Percentiles rank a stretch among this genome's conserved stretches.
Conservation (phyloP, 148 eudicot genomes). For the Bassia scoparia region DNA sequence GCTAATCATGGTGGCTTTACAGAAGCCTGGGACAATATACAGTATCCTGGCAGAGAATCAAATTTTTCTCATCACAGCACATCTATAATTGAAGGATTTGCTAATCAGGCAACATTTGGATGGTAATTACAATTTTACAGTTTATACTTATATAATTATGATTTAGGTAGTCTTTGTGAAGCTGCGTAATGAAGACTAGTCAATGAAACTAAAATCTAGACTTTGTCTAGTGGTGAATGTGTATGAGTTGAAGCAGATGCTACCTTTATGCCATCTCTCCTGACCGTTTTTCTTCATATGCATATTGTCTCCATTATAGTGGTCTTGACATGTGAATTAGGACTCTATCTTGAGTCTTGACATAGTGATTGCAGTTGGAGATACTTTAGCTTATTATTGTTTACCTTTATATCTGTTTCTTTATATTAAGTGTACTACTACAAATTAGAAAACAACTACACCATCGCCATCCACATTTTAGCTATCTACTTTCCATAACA, state of each 20-base stretch:
- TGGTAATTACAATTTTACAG: slow-evolving; percentile 44
- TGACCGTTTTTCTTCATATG: not conserved
- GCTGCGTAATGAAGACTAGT: not conserved
- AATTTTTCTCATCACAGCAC: slow-evolving; percentile 43
- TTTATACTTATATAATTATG: not conserved
- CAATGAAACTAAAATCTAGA: not conserved
- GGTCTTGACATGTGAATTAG: not conserved
- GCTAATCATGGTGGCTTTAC: slow-evolving; percentile 52
- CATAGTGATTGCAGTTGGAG: not conserved
- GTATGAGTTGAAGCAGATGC: not conserved
- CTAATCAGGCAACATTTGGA: slow-evolving; percentile 39
- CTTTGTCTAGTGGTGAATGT: not conserved
- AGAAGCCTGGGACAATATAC: slow-evolving; percentile 85
- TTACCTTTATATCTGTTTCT: too few relatives aligned
- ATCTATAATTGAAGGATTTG: slow-evolving; percentile 29
- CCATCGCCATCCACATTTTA: too few relatives aligned
- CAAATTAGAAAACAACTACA: too few relatives aligned
- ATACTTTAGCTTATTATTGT: not conserved
- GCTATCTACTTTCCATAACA: too few relatives aligned
- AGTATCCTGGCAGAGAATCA: slow-evolving; percentile 36
- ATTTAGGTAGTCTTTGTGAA: slow-evolving; percentile 13
- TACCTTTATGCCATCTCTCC: not conserved
- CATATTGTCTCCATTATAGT: not conserved
- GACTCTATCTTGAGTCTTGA: not conserved
- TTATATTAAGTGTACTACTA: too few relatives aligned